Base-by-base conservation (phyloP, 2,329 filamentous ascomycete genomes). In the Thermochaetoides dissita region DNA sequence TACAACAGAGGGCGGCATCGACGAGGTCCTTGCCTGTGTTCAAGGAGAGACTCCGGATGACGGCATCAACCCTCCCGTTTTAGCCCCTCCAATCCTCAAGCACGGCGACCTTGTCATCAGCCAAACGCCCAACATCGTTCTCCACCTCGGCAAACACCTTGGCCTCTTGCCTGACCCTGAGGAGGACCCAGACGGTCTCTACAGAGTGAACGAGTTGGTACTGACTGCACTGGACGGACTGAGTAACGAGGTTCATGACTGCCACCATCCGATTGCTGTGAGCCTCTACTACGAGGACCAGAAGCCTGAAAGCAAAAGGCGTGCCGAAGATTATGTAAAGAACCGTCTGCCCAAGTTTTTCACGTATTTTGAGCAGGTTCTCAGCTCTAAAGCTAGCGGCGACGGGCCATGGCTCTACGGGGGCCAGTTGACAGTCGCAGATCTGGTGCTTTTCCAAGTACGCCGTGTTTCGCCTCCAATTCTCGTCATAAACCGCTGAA, bases 381-480 rank as follows among this genome's bases (percentile, higher is more conserved):
- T 89, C 6, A 63, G 65, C 49, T 66, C 68, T 7, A 74, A 79
- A 50, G 64, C 71, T 30, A 71, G 68, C 45, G 66, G 68, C 0
- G 72, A 74, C 0, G 64, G 74, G 6, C 74, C 74, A 24, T 85
- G 79, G 67, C 58, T 89, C 0, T 79, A 84, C 37, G 79, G 77
- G 0, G 69, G 66, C 0, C 63, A 63, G 47, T 51, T 88, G 48
- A 83, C 76, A 0, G 84, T 81, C 58, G 84, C 81, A 10, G 84
- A 89, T 56, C 64, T 82, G 38, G 79, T 82, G 2, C 56, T 87
- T 1, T 88, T 81, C 65, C 81, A 86, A 60, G 76, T 80, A 47
- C 46, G 63, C 50, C 10, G 8, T 9, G 11, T 8, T 7, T 31
- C n/a, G 2, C n/a, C 4, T 9, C 10, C 30, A n/a, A 28, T 32